Base-by-base conservation (phyloP, 305 asterid species). In the Caryopteris hybrid region DNA sequence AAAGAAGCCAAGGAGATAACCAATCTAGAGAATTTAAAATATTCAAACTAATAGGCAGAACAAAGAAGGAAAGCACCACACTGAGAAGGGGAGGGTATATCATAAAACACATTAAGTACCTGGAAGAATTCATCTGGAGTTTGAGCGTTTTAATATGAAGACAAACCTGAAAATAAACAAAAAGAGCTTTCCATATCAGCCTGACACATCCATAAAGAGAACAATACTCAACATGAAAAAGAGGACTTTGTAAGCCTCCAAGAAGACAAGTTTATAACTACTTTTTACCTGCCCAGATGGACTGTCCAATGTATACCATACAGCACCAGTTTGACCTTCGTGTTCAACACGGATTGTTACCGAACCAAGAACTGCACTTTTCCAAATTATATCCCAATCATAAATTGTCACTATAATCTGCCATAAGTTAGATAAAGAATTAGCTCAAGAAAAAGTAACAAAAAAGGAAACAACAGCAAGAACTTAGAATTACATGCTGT, bases 311-410 rank as follows among this genome's bases (percentile, higher is more conserved):
- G 96, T 61, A 79, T 91, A 75, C 99, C 99, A 95, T 47, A 85
- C 78, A 68, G 80, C 76, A 76, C 78, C 82, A 58, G 83, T 76
- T 70, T 84, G 91, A 67, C 92, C 95, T 87, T 95, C 98, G 50
- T 79, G 77, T 78, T 84, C 96, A 66, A 91, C 83, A 72, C 82
- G 86, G 76, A 95, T 80, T 36, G 79, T 81, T 64, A 77, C 97
- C n/a, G 98, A 85, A 66, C 99, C 99, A 83, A 95, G 99, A 76
- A 95, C 96, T 71, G 99, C 89, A 86, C 92, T 91, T 86, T 91
- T 91, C 99, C 99, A 95, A 77, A 95, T 84, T 79, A 95, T 91
- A 83, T 95, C 99, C 99, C 99, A 95, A 76, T 95, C 99, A 88
- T 89, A 86, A 64, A 95, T 85, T 33, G 99, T 89, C 80, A 95